phyloP scores from a whole-genome alignment of 139 green algal species.

The Auxenochlorella pyrenoidosa region DNA sequence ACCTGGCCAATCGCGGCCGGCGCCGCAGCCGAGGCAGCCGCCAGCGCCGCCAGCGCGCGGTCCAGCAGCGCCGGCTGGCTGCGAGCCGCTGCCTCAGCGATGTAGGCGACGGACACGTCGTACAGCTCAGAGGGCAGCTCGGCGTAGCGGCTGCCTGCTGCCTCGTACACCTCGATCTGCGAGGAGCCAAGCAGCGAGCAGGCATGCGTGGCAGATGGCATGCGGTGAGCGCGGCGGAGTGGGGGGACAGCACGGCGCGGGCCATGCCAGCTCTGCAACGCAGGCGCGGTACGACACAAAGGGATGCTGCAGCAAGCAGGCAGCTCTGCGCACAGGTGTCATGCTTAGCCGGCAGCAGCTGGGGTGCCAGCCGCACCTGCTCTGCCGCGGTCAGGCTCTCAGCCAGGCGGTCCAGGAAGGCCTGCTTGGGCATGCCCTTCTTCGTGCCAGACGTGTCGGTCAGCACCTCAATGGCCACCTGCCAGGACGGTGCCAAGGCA shows the following conservation, averaged over 20 bases:
- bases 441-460: background rate
- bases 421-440: conserved; percentile 32
- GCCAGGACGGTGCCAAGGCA: background rate
- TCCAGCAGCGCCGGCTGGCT: conserved; percentile 11
- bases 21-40: background rate
- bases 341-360: background rate
- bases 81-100: conserved; percentile 28
- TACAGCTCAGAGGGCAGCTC: conserved; percentile 47
- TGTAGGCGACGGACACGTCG: conserved; percentile 46
- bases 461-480: conserved; percentile 16
- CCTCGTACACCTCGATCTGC: conserved; percentile 45
- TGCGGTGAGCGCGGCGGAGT: background rate
- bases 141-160: conserved; percentile 11
- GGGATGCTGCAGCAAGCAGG: too few relatives aligned
- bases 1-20: conserved; percentile 15
- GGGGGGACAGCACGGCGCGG: too few relatives aligned
- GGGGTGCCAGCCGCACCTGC: conserved; percentile 50
- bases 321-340: too few relatives aligned
- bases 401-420: conserved; percentile 35
- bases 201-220: too few relatives aligned
- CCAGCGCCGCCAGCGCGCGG: conserved; percentile 34
- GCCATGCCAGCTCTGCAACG: too few relatives aligned
- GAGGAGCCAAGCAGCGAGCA: background rate
- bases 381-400: conserved; percentile 44
- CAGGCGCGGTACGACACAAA: too few relatives aligned